Base-by-base conservation (phyloP, 352 stramenopile genomes). In the Aphanomyces euteiches region DNA sequence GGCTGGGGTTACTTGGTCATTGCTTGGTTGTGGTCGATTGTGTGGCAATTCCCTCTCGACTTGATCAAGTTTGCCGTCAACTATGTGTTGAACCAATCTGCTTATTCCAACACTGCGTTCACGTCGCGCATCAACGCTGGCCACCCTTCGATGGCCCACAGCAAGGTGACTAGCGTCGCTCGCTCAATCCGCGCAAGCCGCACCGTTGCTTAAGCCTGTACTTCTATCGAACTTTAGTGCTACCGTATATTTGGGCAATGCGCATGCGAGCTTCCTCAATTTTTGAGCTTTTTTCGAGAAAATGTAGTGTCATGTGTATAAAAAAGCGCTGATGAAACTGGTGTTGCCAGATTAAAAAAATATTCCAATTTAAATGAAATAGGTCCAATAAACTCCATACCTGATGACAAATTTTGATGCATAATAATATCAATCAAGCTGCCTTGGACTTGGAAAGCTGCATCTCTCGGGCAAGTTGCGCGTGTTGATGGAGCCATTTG, bases 21-120 rank as follows among this genome's bases (percentile, higher is more conserved):
- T 39, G 83, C 78, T 5, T 90, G 83, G 83, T 54, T 89, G 40
- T 90, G 83, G 83, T 73, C 77, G 1, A 84, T 90, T 54, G 50
- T 90, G 50, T 90, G 83, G 83, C 83, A 90, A 58, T 78, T 90
- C 66, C 81, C 83, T n/a, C 78, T 90, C 57, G 81, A 90, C 76
- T 19, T 88, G 73, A 85, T 89, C 75, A 89, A 90, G 77, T 90
- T 89, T 67, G 53, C 53, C 36, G 76, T 89, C 48, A 90, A 90
- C 74, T 89, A 89, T 73, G 38, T 88, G 10, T 60, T 90, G 64
- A 50, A 50, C 43, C 79, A 78, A 64, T 84, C 84, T 74, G 80
- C 81, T 63, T 90, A 90, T 74, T 69, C 61, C 36, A 75, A 76
- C 66, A 87, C 80, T 73, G 83, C 83, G 57, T 90, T 90, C 71